Conservation (phyloP, 2,329 filamentous ascomycete genomes). For the Botrytis tulipae region DNA sequence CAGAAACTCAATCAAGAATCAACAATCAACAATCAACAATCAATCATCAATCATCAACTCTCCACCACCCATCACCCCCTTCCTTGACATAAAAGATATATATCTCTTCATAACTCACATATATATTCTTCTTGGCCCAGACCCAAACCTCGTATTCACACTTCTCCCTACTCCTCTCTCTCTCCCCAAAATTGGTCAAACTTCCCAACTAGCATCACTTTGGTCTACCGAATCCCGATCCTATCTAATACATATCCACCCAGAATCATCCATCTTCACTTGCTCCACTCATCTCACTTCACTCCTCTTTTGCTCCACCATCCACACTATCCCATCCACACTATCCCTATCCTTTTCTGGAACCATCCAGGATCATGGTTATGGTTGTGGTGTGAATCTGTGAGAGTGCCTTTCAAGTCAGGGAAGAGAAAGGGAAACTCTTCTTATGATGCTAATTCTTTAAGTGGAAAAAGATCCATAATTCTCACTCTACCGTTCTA, state of each 20-base stretch:
- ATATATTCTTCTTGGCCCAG: not conserved
- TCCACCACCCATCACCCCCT: no score
- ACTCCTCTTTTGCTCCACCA: not conserved
- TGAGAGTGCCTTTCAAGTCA: no score
- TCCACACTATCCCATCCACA: not conserved
- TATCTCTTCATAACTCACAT: not conserved
- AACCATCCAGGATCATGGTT: not conserved
- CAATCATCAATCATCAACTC: no score
- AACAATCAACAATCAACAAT: no score
- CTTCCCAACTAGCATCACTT: not conserved
- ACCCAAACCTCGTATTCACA: not conserved
- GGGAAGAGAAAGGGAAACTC: not conserved
- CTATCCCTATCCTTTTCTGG: not conserved
- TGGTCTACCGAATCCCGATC: not conserved
- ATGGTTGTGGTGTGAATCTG: not conserved
- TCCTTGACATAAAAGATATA: no score
- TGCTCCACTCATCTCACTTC: not conserved
- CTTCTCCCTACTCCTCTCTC: not conserved
- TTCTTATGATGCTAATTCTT: not conserved
- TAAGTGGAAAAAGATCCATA: constrained; percentile 9
- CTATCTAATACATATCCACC: not conserved
- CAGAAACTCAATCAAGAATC: no score
- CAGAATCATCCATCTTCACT: not conserved
- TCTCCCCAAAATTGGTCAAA: not conserved
- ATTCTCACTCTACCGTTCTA: not conserved